Percentiles rank a stretch among this genome's conserved stretches.
These are phyloP conservation scores for Chlorella sp. DNA, from an alignment of 139 green algal genomes.

Conservation along the genomic window DNA sequence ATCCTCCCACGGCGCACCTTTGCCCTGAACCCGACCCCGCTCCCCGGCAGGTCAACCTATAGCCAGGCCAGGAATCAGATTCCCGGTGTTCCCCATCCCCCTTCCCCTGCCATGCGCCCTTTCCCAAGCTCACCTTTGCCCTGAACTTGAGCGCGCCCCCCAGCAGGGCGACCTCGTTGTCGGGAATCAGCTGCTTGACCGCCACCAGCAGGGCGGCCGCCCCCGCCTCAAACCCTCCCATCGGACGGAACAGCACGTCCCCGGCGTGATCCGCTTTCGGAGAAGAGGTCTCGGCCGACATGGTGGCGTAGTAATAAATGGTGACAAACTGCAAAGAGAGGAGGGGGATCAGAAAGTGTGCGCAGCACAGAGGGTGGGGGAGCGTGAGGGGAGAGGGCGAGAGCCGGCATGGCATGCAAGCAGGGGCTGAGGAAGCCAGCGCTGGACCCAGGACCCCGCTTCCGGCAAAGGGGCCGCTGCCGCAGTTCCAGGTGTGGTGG, in stretches of 20 bases:
- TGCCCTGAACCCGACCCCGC: not conserved
- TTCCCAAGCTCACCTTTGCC: constrained; percentile 62
- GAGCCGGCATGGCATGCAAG: not conserved
- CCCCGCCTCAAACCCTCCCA: constrained; percentile 84
- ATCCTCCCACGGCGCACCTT: no score
- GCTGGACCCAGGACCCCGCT: no score
- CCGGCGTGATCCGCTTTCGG: not conserved
- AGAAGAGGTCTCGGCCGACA: not conserved
- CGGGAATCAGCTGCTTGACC: constrained; percentile 93
- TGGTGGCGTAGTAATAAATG: not conserved
- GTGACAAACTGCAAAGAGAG: not conserved
- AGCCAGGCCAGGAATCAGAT: not conserved
- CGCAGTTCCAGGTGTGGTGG: no score
- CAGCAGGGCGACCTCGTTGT: constrained; percentile 85
- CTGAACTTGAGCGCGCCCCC: constrained; percentile 71
- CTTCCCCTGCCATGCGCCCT: no score
- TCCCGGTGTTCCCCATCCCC: no score
- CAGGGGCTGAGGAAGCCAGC: not conserved
- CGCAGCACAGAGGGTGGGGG: not conserved
- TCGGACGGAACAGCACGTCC: constrained; percentile 5
- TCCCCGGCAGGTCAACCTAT: not conserved
- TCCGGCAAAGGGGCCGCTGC: no score
- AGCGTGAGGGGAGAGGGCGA: not conserved
- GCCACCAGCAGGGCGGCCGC: constrained; percentile 86
- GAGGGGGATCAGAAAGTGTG: not conserved